These are phyloP conservation scores for Evansstolkia leycettana DNA, from an alignment of 495 filamentous ascomycete genomes.

Conservation along the genomic window DNA sequence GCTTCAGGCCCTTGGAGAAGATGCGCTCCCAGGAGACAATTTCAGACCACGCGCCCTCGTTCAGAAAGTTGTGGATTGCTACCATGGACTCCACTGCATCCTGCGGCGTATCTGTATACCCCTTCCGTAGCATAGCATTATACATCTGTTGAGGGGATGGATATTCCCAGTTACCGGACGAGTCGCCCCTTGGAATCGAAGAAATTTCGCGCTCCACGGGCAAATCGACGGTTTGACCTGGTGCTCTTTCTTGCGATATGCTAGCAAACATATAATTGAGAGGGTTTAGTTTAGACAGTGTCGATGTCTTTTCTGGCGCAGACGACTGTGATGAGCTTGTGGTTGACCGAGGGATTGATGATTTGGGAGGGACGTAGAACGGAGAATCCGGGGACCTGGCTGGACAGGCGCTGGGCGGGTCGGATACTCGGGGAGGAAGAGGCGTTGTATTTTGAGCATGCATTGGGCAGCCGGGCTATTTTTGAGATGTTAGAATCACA, in stretches of 20 bases:
- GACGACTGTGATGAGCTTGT: constrained; percentile 9
- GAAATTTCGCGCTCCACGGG: constrained; percentile 68
- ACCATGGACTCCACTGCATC: constrained; percentile 97
- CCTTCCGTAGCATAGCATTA: constrained; percentile 91
- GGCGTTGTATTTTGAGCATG: constrained; percentile 48
- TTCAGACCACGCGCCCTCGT: constrained; percentile 93
- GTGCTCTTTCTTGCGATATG: constrained; percentile 65
- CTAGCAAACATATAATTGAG: constrained; percentile 92
- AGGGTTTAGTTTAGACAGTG: constrained; percentile 70
- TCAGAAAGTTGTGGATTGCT: constrained; percentile 92
- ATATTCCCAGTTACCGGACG: constrained; percentile 82
- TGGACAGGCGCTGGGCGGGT: constrained; percentile 39
- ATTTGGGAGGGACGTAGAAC: constrained; percentile 23
- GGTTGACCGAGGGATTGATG: constrained; percentile 3
- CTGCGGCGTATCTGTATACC: constrained; percentile 83
- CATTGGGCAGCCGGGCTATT: constrained; percentile 83
- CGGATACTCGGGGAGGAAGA: constrained; percentile 31
- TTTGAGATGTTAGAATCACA: constrained; percentile 20
- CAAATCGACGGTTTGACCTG: constrained; percentile 58
- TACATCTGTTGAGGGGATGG: constrained; percentile 99
- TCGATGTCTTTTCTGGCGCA: constrained; percentile 24
- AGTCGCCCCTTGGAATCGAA: constrained; percentile 72
- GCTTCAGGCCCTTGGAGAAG: constrained; percentile 56
- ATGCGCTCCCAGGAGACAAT: constrained; percentile 84
- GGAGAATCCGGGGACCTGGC: constrained; percentile 34